A percentile compares a stretch with the other conserved stretches of the same genome.
Conservation (phyloP, 1,284 basidiomycete genomes). For the Ustilago esculenta region DNA sequence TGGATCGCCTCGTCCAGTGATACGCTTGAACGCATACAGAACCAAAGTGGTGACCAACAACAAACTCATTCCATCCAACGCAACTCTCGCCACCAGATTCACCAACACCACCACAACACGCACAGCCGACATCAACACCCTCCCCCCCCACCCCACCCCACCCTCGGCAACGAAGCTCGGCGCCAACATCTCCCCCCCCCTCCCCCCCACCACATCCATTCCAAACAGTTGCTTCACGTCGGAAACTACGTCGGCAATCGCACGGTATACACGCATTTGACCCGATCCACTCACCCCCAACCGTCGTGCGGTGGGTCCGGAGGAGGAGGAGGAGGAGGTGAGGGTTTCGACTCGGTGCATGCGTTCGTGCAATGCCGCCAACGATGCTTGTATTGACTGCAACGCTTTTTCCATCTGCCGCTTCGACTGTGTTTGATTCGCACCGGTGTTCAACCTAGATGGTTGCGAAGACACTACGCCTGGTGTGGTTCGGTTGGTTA, state of each 20-base stretch:
- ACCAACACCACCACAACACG: conserved; percentile 42
- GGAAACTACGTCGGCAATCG: conserved; percentile 34
- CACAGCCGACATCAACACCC: conserved; percentile 40
- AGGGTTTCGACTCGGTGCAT: conserved; percentile 69
- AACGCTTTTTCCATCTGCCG: conserved; percentile 68
- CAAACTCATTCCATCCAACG: conserved; percentile 59
- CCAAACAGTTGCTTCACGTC: conserved; percentile 39
- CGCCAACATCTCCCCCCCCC: conserved; percentile 32
- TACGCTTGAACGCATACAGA: conserved; percentile 42
- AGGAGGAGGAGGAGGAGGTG: no score
- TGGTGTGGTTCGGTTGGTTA: conserved; percentile 20
- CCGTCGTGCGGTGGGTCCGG: no score
- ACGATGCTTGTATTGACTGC: conserved; percentile 84
- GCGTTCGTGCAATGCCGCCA: conserved; percentile 88
- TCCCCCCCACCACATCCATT: conserved; percentile 15
- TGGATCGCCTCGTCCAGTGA: conserved; percentile 61
- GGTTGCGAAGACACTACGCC: conserved; percentile 29
- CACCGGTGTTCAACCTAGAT: conserved; percentile 36
- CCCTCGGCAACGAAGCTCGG: conserved; percentile 44
- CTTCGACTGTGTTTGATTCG: conserved; percentile 18
- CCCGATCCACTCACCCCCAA: no score
- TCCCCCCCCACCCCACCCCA: conserved; percentile 2
- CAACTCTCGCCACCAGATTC: conserved; percentile 53
- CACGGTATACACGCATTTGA: conserved; percentile 27
- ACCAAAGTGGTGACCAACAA: conserved; percentile 50